Percentiles rank a stretch among this genome's conserved stretches.
Evolutionary conservation across 495 filamentous ascomycete species (phyloP).

Genomic region (Aspergillus diversus): DNA sequence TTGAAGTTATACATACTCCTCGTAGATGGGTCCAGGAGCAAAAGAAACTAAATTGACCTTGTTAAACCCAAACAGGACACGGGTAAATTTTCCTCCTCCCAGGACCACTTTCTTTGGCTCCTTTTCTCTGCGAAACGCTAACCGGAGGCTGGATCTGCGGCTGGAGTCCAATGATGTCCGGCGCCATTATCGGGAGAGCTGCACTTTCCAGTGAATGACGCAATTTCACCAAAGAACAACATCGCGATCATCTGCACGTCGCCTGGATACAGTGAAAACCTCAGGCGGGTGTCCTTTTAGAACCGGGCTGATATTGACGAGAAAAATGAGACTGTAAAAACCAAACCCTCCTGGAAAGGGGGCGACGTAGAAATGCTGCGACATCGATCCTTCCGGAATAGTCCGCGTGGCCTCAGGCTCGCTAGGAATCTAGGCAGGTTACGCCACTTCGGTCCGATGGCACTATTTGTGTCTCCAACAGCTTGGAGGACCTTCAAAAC

Average conservation of each 20-base stretch:
- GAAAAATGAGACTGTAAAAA: neutral
- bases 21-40: too few species aligned
- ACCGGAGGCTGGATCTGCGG: too few species aligned
- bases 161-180: neutral
- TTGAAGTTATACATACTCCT: too few species aligned
- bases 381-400: neutral
- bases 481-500: neutral
- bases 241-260: neutral
- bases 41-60: too few species aligned
- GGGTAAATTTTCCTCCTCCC: too few species aligned
- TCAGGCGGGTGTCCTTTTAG: neutral
- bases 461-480: neutral
- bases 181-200: neutral
- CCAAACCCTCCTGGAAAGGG: neutral
- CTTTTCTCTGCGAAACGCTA: too few species aligned
- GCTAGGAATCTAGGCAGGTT: neutral
- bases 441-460: conserved; percentile 4
- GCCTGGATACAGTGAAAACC: neutral
- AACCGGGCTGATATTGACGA: neutral
- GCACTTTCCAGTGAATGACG: neutral
- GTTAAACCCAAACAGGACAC: too few species aligned
- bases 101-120: too few species aligned
- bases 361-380: neutral
- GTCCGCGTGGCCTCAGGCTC: neutral
- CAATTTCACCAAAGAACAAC: neutral